Evolutionary conservation across 2,329 filamentous ascomycete species (phyloP), one percentile per base, ranked within the genome.

Genomic region (Akanthomyces lecanii): DNA sequence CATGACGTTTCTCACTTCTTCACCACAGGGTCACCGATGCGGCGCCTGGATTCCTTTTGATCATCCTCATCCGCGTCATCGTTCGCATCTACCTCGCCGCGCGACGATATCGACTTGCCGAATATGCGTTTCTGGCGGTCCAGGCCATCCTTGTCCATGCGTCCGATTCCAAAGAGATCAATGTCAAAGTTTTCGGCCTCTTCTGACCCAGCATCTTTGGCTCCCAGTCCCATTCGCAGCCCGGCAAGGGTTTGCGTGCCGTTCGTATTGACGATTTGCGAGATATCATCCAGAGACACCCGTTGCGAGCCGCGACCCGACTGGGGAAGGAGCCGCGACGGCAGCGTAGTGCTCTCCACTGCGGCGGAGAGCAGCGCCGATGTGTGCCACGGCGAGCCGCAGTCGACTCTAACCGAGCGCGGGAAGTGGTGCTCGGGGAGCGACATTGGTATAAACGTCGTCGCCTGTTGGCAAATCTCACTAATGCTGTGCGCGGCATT

Each of bases 171-270:
- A 60, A 75, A 73, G 5, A 75, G 68, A 28, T 74, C 69, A 5
- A 75, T 66, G 21, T 76, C 68, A 7, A 74, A 67, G 12, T 21
- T n/a, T 30, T 71, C 70, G 25, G 66, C 68, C 7, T 74, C 67
- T 28, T 71, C 67, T 30, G 70, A 67, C 4, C 70, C 70, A 8
- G 71, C 70, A 10, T 72, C 69, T 11, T 71, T 69, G 14, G 67
- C 62, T 45, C 76, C 71, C 64, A 91, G 77, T 57, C 83, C 87
- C 78, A 96, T 85, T 63, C 86, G 83, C 54, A 96, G 79, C 65
- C 88, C 87, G 7, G 89, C 91, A 40, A 98, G 86, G 30, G 85
- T 89, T 70, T 93, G 91, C 65, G 86, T 89, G n/a, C 91, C 91
- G 63, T 89, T 87, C 36, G 86, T 82, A 67, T 92, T 93, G 60